Evolutionary conservation across 1,139 yeast genomes (phyloP).

Genomic region (Debaryomyces fabryi): DNA sequence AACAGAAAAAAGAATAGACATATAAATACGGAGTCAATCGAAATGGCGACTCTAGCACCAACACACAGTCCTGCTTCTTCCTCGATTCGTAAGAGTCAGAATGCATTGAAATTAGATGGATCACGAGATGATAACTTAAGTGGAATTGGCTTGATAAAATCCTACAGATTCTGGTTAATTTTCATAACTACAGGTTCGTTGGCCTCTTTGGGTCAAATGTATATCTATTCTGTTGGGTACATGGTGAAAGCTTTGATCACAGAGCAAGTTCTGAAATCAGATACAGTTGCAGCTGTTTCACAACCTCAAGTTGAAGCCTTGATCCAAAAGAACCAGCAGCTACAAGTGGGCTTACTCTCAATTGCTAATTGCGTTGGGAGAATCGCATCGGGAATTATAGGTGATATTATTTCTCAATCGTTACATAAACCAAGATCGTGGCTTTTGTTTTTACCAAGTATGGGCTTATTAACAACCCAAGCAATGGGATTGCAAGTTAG

Average conservation of each 20-base stretch:
- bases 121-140: slow-evolving; percentile 11
- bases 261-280: slow-evolving; percentile 16
- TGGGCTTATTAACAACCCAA: slow-evolving; percentile 46
- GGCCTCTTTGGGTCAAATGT: slow-evolving; percentile 65
- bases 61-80: background rate
- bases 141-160: slow-evolving; percentile 30
- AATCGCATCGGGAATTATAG: slow-evolving; percentile 52
- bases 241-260: slow-evolving; percentile 56
- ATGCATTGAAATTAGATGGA: background rate
- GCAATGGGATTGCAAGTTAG: slow-evolving; percentile 36
- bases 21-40: slow-evolving; percentile 15
- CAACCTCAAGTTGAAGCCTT: slow-evolving; percentile 27
- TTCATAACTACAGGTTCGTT: slow-evolving; percentile 49
- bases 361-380: slow-evolving; percentile 59
- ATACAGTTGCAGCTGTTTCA: slow-evolving; percentile 14
- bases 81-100: background rate
- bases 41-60: slow-evolving; percentile 14
- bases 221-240: slow-evolving; percentile 63
- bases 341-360: slow-evolving; percentile 58
- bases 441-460: slow-evolving; percentile 50
- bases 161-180: slow-evolving; percentile 52
- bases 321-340: slow-evolving; percentile 54
- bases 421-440: slow-evolving; percentile 46
- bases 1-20: slow-evolving; percentile 14
- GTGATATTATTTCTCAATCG: slow-evolving; percentile 52